Base-by-base conservation (phyloP, 176 grass and related monocot genomes). In the Rhipidocladum racemiflorum region DNA sequence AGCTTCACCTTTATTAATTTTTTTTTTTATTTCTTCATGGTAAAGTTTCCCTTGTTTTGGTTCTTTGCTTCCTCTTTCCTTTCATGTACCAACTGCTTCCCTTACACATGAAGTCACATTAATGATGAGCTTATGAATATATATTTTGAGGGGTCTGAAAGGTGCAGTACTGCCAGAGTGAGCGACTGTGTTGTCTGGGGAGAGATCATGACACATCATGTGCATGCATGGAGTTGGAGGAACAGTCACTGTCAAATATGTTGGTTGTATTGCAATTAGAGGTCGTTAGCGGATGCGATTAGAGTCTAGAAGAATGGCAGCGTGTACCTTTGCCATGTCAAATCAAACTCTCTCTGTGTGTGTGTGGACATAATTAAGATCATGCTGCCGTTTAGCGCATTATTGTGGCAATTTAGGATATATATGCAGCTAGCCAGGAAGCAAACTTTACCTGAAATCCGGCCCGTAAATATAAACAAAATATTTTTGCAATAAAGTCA, bases 91-190 rank as follows among this genome's bases (percentile, higher is more conserved):
- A 90, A 90, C 88, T 90, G 83, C 84, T 86, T 90, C 84, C 84
- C 88, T 90, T 90, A 1, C 84, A 90, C 74, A 90, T 83, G 88
- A 90, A 86, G 88, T 86, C 88, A 90, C 84, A 83, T 83, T 90
- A 84, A 90, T 90, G 88, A 90, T 90, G 84, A 83, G 78, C 74
- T 86, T 61, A 71, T 78, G 84, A 74, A 83, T 83, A 61, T 76
- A 78, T 69, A 73, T 78, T 70, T 63, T 65, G 76, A 42, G 65
- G 36, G 46, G 71, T 5, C 78, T 38, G 73, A 90, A 86, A 90
- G 83, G 48, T 68, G 49, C 77, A 35, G 63, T 39, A 70, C 70
- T 76, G 76, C 7, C 43, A 57, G 80, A 63, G 66, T 49, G 38
- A 60, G 28, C 9, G 68, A 74, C 60, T 29, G 57, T 29, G 81